Evolutionary conservation across 176 grass and related monocot species (phyloP).

Genomic region (Raddia distichophylla): DNA sequence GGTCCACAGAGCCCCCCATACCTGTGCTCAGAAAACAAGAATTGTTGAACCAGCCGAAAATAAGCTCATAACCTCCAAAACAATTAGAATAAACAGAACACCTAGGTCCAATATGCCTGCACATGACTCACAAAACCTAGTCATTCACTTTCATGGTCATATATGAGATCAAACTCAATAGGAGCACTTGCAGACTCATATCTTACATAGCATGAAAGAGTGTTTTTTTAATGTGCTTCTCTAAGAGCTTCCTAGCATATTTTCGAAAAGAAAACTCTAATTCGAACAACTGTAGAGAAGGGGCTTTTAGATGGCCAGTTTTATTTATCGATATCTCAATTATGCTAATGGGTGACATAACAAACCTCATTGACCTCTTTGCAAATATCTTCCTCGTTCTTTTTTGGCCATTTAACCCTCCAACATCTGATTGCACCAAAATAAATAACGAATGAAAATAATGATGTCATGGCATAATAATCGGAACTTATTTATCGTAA

Average conservation of each 20-base stretch:
- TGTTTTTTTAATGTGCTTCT: slow-evolving; percentile 76
- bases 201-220: slow-evolving; percentile 89
- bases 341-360: slow-evolving; percentile 6
- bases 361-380: slow-evolving; percentile 99
- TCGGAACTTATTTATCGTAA: slow-evolving; percentile 18
- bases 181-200: not conserved
- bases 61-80: not conserved
- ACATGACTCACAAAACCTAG: not conserved
- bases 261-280: too few species aligned
- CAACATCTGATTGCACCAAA: slow-evolving; percentile 72
- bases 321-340: not conserved
- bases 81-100: slow-evolving; percentile 13
- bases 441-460: slow-evolving; percentile 34
- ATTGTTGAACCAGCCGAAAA: slow-evolving; percentile 16
- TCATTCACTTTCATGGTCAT: slow-evolving; percentile 4
- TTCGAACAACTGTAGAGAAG: too few species aligned
- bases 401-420: slow-evolving; percentile 95
- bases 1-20: slow-evolving; percentile 58
- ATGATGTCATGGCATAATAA: not conserved
- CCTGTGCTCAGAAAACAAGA: slow-evolving; percentile 51
- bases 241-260: slow-evolving; percentile 91
- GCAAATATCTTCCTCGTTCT: slow-evolving; percentile 63
- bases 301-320: not conserved
- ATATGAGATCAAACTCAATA: slow-evolving; percentile 31
- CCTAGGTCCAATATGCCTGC: not conserved